Conservation (phyloP, 176 grass and related monocot species). For the Paspalum notatum region DNA sequence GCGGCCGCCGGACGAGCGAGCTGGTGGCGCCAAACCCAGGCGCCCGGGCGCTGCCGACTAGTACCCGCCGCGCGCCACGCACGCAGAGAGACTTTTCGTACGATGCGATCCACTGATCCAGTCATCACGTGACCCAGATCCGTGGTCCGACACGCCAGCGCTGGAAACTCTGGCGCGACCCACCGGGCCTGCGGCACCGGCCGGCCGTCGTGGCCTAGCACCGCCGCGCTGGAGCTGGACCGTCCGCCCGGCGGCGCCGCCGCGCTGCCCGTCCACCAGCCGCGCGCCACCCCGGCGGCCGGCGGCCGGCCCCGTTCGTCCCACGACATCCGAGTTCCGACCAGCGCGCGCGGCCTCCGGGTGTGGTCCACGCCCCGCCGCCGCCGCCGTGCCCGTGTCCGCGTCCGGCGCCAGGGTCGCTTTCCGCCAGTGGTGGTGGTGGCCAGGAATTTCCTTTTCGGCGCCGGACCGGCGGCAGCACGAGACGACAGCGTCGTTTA, state of each 20-base stretch:
- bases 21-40: constrained; percentile 2
- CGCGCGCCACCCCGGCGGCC: neutral
- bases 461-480: neutral
- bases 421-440: neutral
- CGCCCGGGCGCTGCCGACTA: neutral
- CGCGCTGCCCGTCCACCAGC: neutral
- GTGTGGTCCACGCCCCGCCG: neutral
- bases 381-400: neutral
- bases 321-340: neutral
- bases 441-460: constrained; percentile 1
- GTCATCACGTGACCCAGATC: neutral
- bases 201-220: neutral
- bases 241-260: neutral
- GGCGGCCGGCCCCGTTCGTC: neutral
- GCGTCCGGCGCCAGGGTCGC: neutral
- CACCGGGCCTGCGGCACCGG: neutral
- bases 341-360: neutral
- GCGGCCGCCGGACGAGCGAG: neutral
- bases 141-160: neutral
- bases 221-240: neutral
- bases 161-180: neutral
- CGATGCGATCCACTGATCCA: neutral
- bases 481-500: neutral
- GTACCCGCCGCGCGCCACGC: neutral
- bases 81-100: neutral